phyloP scores from a whole-genome alignment of 306 rosid genomes.

The Corylus heterophylla region DNA sequence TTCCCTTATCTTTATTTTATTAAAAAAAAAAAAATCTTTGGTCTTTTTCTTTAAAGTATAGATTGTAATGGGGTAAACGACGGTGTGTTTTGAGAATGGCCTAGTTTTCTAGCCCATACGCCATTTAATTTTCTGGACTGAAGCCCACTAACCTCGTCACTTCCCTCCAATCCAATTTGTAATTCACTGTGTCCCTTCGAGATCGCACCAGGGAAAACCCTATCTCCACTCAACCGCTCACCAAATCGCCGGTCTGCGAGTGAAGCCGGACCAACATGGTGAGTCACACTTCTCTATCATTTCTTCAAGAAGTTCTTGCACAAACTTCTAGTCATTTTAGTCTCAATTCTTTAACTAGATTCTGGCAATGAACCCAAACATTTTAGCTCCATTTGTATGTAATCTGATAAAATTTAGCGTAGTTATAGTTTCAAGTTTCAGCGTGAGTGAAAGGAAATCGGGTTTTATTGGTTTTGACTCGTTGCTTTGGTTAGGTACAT shows the following conservation, averaged over 20 bases:
- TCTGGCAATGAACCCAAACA: neutral
- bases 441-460: neutral
- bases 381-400: neutral
- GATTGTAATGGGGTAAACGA: neutral
- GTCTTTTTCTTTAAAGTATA: too few relatives aligned
- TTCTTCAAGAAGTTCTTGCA: neutral
- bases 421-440: neutral
- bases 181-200: slow-evolving; percentile 14
- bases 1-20: too few relatives aligned
- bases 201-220: slow-evolving; percentile 31
- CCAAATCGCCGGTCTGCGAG: neutral
- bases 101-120: neutral
- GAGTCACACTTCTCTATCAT: slow-evolving; percentile 6
- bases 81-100: neutral
- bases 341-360: neutral
- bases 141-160: slow-evolving; percentile 14
- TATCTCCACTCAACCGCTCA: slow-evolving; percentile 14
- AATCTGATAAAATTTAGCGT: neutral
- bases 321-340: neutral
- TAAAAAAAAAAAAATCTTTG: too few relatives aligned
- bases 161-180: slow-evolving; percentile 33
- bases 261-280: slow-evolving; percentile 24
- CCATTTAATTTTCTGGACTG: neutral
- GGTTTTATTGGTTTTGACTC: neutral
- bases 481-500: neutral